Percentiles rank a stretch among this genome's conserved stretches.
Conservation (phyloP, 345 rosid genomes). For the Draba incana region DNA sequence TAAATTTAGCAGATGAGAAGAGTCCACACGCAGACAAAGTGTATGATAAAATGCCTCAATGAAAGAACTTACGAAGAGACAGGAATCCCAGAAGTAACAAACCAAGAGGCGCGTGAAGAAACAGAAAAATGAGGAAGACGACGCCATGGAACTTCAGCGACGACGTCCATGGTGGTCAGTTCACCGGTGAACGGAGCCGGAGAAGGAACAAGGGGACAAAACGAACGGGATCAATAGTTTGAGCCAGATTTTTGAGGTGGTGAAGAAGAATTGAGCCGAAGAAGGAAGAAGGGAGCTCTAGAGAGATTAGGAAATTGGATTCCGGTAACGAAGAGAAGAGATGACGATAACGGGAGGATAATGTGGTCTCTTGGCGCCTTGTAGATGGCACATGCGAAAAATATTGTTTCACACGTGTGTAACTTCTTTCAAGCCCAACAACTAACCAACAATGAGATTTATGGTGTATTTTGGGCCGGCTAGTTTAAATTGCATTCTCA, state of each 20-base stretch:
- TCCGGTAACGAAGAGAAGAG: conserved; percentile 19
- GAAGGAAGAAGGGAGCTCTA: conserved; percentile 6
- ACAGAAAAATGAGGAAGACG: conserved; percentile 44
- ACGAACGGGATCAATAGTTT: conserved; percentile 13
- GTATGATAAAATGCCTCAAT: conserved; percentile 37
- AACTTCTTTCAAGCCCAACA: background rate
- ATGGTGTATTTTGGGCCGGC: too few relatives aligned
- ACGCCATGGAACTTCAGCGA: conserved; percentile 49
- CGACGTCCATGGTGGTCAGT: conserved; percentile 55
- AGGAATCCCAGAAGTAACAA: conserved; percentile 44
- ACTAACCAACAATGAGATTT: too few relatives aligned
- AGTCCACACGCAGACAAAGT: conserved; percentile 20
- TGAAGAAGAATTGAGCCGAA: background rate
- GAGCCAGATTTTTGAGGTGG: background rate
- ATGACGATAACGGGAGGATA: conserved; percentile 45
- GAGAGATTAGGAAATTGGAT: conserved; percentile 13
- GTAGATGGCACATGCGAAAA: conserved; percentile 12
- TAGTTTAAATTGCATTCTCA: too few relatives aligned
- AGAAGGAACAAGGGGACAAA: conserved; percentile 21
- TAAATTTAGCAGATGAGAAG: background rate
- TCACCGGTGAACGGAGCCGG: conserved; percentile 36
- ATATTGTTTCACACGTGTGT: conserved; percentile 14
- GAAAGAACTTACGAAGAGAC: conserved; percentile 56
- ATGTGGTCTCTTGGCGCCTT: conserved; percentile 43
- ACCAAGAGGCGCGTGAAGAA: conserved; percentile 49